These are phyloP conservation scores for Xylaria sp. DNA, from an alignment of 2,329 filamentous ascomycete genomes.

Conservation along the genomic window DNA sequence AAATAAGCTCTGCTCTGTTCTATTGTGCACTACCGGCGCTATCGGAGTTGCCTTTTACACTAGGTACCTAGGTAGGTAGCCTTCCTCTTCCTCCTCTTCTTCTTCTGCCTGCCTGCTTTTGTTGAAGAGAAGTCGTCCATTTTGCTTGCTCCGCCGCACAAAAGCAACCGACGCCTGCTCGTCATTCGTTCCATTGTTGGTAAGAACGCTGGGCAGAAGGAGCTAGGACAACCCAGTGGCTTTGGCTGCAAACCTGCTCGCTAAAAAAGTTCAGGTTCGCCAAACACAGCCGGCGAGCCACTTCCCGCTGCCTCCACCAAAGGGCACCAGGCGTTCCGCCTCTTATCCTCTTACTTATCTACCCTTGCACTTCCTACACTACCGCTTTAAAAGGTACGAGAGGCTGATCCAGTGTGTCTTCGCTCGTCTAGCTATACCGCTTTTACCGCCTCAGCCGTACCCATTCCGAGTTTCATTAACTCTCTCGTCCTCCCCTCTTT, in stretches of 20 bases:
- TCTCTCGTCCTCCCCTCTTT: conserved; percentile 31
- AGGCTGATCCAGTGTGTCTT: conserved; percentile 35
- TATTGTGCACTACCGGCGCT: not conserved
- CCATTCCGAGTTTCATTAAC: conserved; percentile 17
- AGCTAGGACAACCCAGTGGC: conserved; percentile 23
- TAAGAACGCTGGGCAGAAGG: conserved; percentile 28
- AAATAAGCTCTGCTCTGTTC: not conserved
- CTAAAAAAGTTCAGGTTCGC: conserved; percentile 23
- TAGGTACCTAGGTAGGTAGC: not conserved
- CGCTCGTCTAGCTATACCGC: conserved; percentile 29
- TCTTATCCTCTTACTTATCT: conserved; percentile 6
- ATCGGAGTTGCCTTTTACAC: conserved; percentile 8
- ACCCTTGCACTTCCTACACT: conserved; percentile 10
- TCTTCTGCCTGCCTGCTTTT: conserved; percentile 1
- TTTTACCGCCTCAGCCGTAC: conserved; percentile 29
- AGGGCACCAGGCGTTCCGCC: conserved; percentile 21
- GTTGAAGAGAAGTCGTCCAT: not conserved
- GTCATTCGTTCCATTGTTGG: conserved; percentile 18
- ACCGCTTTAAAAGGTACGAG: conserved; percentile 19
- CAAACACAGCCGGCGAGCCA: conserved; percentile 14
- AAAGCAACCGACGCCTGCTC: conserved; percentile 21
- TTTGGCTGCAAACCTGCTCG: conserved; percentile 27
- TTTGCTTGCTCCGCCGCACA: conserved; percentile 30
- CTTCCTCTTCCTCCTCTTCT: no score
- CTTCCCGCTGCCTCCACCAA: conserved; percentile 8